Evolutionary conservation across 495 filamentous ascomycete species (phyloP).

Genomic region (Penicillium canariense): DNA sequence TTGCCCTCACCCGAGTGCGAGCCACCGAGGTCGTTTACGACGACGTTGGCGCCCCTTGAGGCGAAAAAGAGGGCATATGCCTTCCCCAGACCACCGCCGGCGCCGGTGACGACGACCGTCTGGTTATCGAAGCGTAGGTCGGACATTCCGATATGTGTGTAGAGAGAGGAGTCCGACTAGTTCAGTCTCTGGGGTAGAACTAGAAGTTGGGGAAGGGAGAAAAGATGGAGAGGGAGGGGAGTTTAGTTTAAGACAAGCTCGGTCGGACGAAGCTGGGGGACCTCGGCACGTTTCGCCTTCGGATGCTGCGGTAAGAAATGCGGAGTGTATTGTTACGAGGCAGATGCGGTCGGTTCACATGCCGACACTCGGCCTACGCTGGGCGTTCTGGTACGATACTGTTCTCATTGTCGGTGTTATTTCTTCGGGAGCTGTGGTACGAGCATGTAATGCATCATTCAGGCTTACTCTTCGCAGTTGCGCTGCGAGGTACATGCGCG

Average conservation of each 20-base stretch:
- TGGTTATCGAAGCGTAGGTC: slow-evolving; percentile 93
- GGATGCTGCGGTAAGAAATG: slow-evolving; percentile 14
- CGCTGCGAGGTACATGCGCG: neutral
- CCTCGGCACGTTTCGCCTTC: slow-evolving; percentile 43
- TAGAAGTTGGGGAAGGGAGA: slow-evolving; percentile 20
- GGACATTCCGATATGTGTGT: slow-evolving; percentile 54
- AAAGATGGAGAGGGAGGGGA: slow-evolving; percentile 27
- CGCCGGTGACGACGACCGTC: slow-evolving; percentile 94
- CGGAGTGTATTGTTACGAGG: slow-evolving; percentile 29
- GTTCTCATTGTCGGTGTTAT: neutral
- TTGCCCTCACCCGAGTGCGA: slow-evolving; percentile 94
- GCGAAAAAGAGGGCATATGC: slow-evolving; percentile 91
- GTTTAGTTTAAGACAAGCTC: slow-evolving; percentile 38
- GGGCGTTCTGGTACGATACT: neutral
- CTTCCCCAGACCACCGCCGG: slow-evolving; percentile 91
- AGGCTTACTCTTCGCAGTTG: neutral
- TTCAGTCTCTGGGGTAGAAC: slow-evolving; percentile 15
- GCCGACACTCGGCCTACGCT: slow-evolving; percentile 22
- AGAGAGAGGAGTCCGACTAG: slow-evolving; percentile 16
- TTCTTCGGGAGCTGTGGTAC: neutral
- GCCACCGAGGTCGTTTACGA: slow-evolving; percentile 94
- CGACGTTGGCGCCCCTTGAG: slow-evolving; percentile 88
- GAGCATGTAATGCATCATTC: neutral
- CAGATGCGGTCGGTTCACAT: slow-evolving; percentile 41
- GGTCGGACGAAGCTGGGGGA: slow-evolving; percentile 32